Evolutionary conservation across 108 stramenopile genomes (phyloP), one percentile per base, ranked within the genome.

Genomic region (Stephanodiscus triporus): DNA sequence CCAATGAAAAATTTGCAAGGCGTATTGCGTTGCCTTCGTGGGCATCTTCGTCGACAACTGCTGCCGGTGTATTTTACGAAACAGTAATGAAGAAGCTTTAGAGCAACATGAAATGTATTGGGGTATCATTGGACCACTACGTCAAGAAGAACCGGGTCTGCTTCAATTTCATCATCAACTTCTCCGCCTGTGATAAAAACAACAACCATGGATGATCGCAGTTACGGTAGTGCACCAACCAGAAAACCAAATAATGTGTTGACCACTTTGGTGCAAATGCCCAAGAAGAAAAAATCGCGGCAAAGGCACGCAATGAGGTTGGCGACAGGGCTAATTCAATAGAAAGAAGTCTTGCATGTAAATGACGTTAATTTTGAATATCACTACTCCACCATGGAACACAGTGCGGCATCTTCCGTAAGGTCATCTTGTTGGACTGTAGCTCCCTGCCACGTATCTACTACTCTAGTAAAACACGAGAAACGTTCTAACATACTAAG

Each of bases 1-100:
- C 56, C 9, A 45, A 49, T 5, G 37, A 50, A 7, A 61, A 77
- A 48, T 32, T 77, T 32, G 19, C 56, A n/a, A 61, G 76, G 13
- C 61, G 54, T 10, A 69, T 77, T 45, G 60, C 36, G 6, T 47
- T 77, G 29, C 76, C 76, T 1, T 62, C 62, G 14, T 77, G 76
- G 76, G 68, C 56, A 24, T 29, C 56, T 26, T 20, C 34, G 34
- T 34, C 56, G 43, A 20, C 38, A 30, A 24, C 56, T 37, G 55
- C 24, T n/a, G n/a, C n/a, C n/a, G n/a, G n/a, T n/a, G 55, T 57
- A n/a, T 19, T 49, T 34, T 4, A 66, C n/a, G 19, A 34, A 23
- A 1, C 20, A 20, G 6, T 55, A 45, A 59, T 57, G 10, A 29
- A 57, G 29, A 4, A 30, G 2, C 56, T 57, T 26, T 29, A 9